These are phyloP conservation scores for Rhizophagus clarus DNA, from an alignment of 192 early-diverging fungal genomes.

Conservation along the genomic window DNA sequence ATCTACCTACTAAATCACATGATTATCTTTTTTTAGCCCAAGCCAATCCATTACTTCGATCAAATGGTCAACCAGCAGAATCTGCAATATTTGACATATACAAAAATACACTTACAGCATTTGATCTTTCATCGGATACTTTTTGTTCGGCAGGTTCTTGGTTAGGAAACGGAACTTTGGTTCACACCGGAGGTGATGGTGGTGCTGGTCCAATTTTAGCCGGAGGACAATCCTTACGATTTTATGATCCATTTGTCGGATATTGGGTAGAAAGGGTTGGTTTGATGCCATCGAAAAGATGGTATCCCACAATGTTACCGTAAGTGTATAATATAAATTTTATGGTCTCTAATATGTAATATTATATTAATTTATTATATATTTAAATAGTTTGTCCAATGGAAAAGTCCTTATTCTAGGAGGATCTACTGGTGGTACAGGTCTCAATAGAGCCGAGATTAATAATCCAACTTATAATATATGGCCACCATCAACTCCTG, in stretches of 20 bases:
- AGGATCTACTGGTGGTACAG: constrained; percentile 48
- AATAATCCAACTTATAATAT: constrained; percentile 52
- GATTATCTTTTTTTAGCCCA: constrained; percentile 33
- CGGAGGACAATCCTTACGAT: not conserved
- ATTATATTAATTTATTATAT: too few species aligned
- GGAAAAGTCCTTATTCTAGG: constrained; percentile 58
- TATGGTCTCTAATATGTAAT: too few species aligned
- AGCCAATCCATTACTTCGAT: not conserved
- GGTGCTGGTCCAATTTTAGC: constrained; percentile 30
- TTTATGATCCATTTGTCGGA: not conserved
- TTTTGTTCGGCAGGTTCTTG: constrained; percentile 48
- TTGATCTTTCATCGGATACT: constrained; percentile 39
- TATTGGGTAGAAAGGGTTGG: not conserved
- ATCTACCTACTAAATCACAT: not conserved
- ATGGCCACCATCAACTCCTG: constrained; percentile 20
- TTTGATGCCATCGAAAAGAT: not conserved
- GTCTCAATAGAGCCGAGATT: constrained; percentile 43
- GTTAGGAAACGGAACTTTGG: constrained; percentile 51
- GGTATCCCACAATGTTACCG: not conserved
- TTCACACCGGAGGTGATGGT: constrained; percentile 51
- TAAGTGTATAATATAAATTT: not conserved
- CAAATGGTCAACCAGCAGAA: not conserved
- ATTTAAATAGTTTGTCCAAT: constrained; percentile 30
- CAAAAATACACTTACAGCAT: not conserved
- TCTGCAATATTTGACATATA: not conserved